A percentile compares a stretch with the other conserved stretches of the same genome.
Conservation (phyloP, 768 basidiomycete species). For the Solioccasus polychromus region DNA sequence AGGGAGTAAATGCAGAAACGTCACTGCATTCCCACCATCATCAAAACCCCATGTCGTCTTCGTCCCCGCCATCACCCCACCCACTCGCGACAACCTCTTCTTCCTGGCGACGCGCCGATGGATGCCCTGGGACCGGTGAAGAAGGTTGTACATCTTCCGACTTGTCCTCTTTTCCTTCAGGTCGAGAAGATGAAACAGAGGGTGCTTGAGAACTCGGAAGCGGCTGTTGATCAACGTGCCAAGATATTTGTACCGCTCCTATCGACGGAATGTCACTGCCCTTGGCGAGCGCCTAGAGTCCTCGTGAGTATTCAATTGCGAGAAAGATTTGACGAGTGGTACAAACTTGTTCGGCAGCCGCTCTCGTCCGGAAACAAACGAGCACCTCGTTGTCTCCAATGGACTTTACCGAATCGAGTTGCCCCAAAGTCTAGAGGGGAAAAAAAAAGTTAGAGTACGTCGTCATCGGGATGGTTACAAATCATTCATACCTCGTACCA, state of each 20-base stretch:
- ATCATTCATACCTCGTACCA: slow-evolving; percentile 71
- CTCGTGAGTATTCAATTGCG: slow-evolving; percentile 8
- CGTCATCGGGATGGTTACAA: neutral
- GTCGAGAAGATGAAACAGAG: slow-evolving; percentile 20
- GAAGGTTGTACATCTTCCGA: slow-evolving; percentile 25
- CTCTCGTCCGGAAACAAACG: slow-evolving; percentile 68
- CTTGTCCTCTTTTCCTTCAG: slow-evolving; percentile 17
- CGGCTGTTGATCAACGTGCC: slow-evolving; percentile 47
- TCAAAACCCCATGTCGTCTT: slow-evolving; percentile 73
- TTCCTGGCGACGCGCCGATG: slow-evolving; percentile 43
- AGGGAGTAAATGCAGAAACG: slow-evolving; percentile 2
- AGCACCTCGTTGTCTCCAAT: slow-evolving; percentile 56
- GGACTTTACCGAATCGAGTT: slow-evolving; percentile 61
- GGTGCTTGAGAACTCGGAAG: slow-evolving; percentile 20
- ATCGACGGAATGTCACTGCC: slow-evolving; percentile 63
- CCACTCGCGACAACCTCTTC: slow-evolving; percentile 65
- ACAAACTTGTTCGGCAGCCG: slow-evolving; percentile 73
- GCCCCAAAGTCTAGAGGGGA: slow-evolving; percentile 54
- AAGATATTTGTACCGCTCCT: slow-evolving; percentile 63
- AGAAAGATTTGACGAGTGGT: neutral
- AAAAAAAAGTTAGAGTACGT: slow-evolving; percentile 6
- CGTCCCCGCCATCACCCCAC: slow-evolving; percentile 66
- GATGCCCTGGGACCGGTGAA: slow-evolving; percentile 11
- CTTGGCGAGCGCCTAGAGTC: slow-evolving; percentile 64
- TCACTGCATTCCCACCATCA: neutral